phyloP scores from a whole-genome alignment of 2,329 filamentous ascomycete species.

The Grosmannia clavigera region DNA sequence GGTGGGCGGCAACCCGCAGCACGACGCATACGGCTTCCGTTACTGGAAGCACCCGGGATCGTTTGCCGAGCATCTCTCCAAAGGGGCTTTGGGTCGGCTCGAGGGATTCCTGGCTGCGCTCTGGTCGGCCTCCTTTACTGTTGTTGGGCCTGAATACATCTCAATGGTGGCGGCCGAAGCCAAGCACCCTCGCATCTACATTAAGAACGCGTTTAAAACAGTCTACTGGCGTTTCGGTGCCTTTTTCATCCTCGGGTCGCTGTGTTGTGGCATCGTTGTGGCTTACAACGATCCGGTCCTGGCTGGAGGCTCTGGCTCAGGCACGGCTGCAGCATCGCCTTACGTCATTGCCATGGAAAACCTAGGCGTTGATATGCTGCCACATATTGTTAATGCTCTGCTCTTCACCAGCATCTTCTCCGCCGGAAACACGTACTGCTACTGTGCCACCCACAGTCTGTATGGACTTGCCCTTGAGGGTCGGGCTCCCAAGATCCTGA shows the following conservation, averaged over 20 bases:
- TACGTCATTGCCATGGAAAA: conserved; percentile 40
- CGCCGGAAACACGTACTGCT: conserved; percentile 48
- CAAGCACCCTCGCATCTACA: conserved; percentile 53
- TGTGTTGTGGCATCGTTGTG: conserved; percentile 55
- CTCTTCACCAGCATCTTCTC: conserved; percentile 47
- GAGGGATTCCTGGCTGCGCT: conserved; percentile 17
- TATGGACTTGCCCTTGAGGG: conserved; percentile 27
- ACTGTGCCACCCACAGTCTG: conserved; percentile 27
- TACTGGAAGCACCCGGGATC: conserved; percentile 32
- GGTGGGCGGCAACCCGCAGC: conserved; percentile 41
- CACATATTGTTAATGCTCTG: conserved; percentile 47
- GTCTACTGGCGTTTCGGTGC: conserved; percentile 58
- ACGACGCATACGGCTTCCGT: conserved; percentile 29
- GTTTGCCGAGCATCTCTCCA: conserved; percentile 23
- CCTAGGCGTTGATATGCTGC: conserved; percentile 35
- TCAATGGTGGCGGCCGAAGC: conserved; percentile 59
- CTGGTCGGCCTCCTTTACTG: conserved; percentile 26
- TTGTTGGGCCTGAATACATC: conserved; percentile 45
- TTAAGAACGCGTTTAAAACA: conserved; percentile 54
- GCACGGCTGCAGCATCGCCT: conserved; percentile 38
- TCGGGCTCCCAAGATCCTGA: conserved; percentile 26
- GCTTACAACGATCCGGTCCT: conserved; percentile 41
- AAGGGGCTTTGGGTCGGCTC: conserved; percentile 26
- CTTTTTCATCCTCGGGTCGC: conserved; percentile 55
- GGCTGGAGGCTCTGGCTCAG: conserved; percentile 26